A percentile compares a stretch with the other conserved stretches of the same genome.
These are phyloP conservation scores for Globisporangium iwayamae DNA, from an alignment of 352 stramenopile genomes.

Conservation along the genomic window DNA sequence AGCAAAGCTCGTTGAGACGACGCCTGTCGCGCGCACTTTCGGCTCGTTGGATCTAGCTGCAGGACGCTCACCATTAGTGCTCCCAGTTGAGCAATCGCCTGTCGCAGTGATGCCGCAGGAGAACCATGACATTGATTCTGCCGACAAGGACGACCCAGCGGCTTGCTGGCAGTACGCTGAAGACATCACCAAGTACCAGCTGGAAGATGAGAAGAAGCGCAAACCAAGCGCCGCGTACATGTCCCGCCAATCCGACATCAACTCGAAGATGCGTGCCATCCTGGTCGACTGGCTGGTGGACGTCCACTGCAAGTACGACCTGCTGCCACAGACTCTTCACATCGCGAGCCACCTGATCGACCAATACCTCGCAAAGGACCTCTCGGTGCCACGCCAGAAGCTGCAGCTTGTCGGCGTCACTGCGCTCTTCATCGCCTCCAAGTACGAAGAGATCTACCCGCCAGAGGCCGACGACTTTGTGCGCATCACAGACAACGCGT, in stretches of 20 bases:
- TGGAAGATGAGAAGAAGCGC: slow-evolving; percentile 63
- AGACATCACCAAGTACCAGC: slow-evolving; percentile 79
- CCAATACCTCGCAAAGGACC: slow-evolving; percentile 66
- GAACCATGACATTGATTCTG: slow-evolving; percentile 69
- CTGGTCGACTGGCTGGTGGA: slow-evolving; percentile 99
- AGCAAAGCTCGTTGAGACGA: slow-evolving; percentile 25
- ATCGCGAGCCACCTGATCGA: slow-evolving; percentile 85
- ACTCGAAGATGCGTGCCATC: slow-evolving; percentile 98
- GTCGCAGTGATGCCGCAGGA: slow-evolving; percentile 21
- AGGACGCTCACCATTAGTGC: slow-evolving; percentile 24
- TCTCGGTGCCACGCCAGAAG: slow-evolving; percentile 71
- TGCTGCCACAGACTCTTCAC: slow-evolving; percentile 78
- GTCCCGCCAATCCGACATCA: slow-evolving; percentile 95
- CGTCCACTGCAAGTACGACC: slow-evolving; percentile 81
- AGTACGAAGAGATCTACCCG: slow-evolving; percentile 98
- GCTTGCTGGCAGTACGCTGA: slow-evolving; percentile 80
- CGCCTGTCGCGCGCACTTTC: slow-evolving; percentile 31
- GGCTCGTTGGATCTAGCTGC: slow-evolving; percentile 30
- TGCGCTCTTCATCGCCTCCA: slow-evolving; percentile 95
- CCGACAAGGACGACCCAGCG: slow-evolving; percentile 58
- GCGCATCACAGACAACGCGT: slow-evolving; percentile 97
- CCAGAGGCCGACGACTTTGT: slow-evolving; percentile 93
- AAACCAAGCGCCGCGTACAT: slow-evolving; percentile 73
- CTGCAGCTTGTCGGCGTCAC: slow-evolving; percentile 96
- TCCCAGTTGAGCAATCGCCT: slow-evolving; percentile 13